Percentiles rank a stretch among this genome's conserved stretches.
Evolutionary conservation across 2,329 filamentous ascomycete species (phyloP).

Genomic region (Alternaria alternata): DNA sequence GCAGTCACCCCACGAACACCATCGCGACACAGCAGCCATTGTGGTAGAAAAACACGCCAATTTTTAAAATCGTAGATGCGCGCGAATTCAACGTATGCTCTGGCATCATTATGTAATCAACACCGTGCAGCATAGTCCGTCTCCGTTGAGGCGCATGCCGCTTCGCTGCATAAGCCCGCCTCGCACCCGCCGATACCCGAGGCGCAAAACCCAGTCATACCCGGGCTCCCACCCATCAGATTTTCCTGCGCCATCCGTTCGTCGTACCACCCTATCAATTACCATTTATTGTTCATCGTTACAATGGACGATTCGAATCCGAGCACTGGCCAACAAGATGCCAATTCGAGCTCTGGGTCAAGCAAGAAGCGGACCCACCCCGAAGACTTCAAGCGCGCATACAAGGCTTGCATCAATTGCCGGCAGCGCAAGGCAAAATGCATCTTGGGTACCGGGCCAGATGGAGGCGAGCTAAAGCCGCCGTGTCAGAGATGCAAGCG

Average conservation of each 20-base stretch:
- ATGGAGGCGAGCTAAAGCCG: conserved; percentile 52
- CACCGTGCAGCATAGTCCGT: not conserved
- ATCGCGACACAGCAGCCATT: not conserved
- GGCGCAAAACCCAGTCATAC: conserved; percentile 32
- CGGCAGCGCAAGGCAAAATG: conserved; percentile 63
- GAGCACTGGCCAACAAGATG: conserved; percentile 26
- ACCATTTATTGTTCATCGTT: conserved; percentile 13
- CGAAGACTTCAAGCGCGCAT: conserved; percentile 61
- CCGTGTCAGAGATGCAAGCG: conserved; percentile 60
- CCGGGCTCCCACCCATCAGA: not conserved
- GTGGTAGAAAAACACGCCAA: not conserved
- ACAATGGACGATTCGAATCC: conserved; percentile 27
- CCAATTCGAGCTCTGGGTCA: conserved; percentile 17
- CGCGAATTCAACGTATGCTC: not conserved
- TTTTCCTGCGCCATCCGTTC: conserved; percentile 42
- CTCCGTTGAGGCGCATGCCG: not conserved
- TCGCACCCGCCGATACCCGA: conserved; percentile 26
- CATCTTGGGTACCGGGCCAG: conserved; percentile 55
- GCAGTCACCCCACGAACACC: too few species aligned
- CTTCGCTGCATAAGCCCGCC: not conserved
- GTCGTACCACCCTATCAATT: conserved; percentile 30
- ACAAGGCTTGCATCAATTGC: conserved; percentile 64
- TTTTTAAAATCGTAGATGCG: not conserved
- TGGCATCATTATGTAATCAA: not conserved
- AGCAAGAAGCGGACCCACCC: conserved; percentile 48